Evolutionary conservation across 495 filamentous ascomycete genomes (phyloP), one percentile per base, ranked within the genome.

Genomic region (Tirmania nivea): DNA sequence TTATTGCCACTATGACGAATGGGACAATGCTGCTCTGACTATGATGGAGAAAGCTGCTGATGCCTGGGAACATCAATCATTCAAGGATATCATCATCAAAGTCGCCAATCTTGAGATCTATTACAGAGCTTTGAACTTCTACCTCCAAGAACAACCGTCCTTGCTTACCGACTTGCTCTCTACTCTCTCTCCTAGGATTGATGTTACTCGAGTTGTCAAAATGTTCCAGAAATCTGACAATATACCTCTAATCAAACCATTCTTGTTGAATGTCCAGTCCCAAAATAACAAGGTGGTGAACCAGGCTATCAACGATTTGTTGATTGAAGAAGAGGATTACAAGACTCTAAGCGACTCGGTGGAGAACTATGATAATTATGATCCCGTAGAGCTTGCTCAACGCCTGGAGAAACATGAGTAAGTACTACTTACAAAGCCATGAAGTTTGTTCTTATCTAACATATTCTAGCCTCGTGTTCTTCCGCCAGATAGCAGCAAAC

Each of bases 21-120:
- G 84, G 72, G 92, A 99, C 70, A 99, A 99, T 65, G 90, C 92
- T 25, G 90, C 90, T 20, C 75, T 99, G 54, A 87, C 92, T 35
- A 95, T 99, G 76, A 99, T 99, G 86, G 92, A 99, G 75, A 86
- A 90, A 60, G 84, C 92, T 36, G 81, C 93, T 52, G 89, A 96
- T 69, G 84, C 92, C 3, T 99, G 92, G 92, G 92, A 99, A 68
- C 92, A 99, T 70, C 90, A 96, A 69, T 92, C 89, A 34, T 96
- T 99, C 80, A 96, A 96, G 5, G 92, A 96, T 67, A 95, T 94
- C 56, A 75, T 94, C 54, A 80, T 94, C 71, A 96, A 96, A 77
- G 89, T 94, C 56, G 86, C 90, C 60, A 99, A 99, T 70, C 68
- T 96, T 63, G 92, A 99, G 69, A 96, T 99, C 66, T 96, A 94